Evolutionary conservation across 2,329 filamentous ascomycete genomes (phyloP).

Genomic region (Epichloe sibirici): DNA sequence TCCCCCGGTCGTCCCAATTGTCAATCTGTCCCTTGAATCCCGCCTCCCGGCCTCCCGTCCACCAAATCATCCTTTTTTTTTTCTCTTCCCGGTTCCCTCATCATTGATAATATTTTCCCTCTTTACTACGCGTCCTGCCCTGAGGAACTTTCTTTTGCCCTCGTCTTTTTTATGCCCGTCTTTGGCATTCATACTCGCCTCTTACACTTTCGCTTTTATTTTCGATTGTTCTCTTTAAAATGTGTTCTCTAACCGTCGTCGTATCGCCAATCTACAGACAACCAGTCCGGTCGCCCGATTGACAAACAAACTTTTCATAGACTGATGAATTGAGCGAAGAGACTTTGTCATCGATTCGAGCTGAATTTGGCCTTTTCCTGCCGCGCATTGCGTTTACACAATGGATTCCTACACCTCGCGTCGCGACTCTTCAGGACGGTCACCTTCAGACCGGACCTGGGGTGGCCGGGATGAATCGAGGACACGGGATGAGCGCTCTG

Average conservation of each 20-base stretch:
- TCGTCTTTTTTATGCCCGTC: not conserved
- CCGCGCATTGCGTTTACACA: not conserved
- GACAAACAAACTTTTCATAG: slow-evolving; percentile 1
- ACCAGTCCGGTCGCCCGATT: slow-evolving; percentile 12
- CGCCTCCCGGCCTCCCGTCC: not conserved
- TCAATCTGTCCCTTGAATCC: slow-evolving; percentile 5
- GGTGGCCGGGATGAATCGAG: slow-evolving; percentile 40
- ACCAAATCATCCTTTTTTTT: not conserved
- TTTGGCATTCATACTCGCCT: slow-evolving; percentile 8
- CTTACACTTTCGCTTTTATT: slow-evolving; percentile 12
- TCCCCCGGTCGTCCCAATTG: slow-evolving; percentile 5
- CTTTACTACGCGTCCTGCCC: slow-evolving; percentile 3
- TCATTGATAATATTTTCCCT: slow-evolving; percentile 8
- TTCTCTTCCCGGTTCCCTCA: slow-evolving; percentile 6
- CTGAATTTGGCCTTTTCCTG: not conserved
- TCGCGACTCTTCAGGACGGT: slow-evolving; percentile 39
- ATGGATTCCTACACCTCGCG: slow-evolving; percentile 47
- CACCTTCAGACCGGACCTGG: slow-evolving; percentile 42
- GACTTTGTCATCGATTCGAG: not conserved
- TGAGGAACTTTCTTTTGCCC: slow-evolving; percentile 7
- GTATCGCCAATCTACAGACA: slow-evolving; percentile 37
- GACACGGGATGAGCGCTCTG: slow-evolving; percentile 39
- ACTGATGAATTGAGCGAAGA: slow-evolving; percentile 2
- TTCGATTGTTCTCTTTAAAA: slow-evolving; percentile 21
- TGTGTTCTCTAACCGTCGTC: slow-evolving; percentile 44